Base-by-base conservation (phyloP, 306 rosid genomes). In the Coriaria nepalensis region DNA sequence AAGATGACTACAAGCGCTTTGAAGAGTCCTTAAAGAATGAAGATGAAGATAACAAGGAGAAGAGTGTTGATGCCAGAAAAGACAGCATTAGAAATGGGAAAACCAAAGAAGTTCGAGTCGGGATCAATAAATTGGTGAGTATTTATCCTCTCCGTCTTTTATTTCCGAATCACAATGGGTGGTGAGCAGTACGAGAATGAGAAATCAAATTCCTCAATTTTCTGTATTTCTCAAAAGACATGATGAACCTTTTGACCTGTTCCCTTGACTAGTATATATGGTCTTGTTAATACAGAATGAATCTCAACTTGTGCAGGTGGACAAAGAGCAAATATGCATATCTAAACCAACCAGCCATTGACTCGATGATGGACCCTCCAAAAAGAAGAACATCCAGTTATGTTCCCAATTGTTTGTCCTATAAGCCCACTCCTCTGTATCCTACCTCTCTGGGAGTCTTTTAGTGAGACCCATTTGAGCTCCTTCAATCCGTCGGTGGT, bases 81-180 rank as follows among this genome's bases (percentile, higher is more conserved):
- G 48, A 44, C 46, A 9, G 66, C 56, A 36, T 42, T 8, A 34
- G 37, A 33, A 49, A 41, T 11, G 57, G 36, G 5, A 49, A 20
- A 13, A 64, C 39, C 63, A 43, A 49, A 11, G 88, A 71, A 57
- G 49, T 78, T 63, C 80, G 77, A 2, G 72, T 81, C 5, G 95
- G 95, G 53, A 76, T 86, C 33, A 86, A 81, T n/a, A 76, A 93
- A 86, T 57, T 86, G 95, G 95, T 85, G 40, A 71, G 95, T 66
- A 38, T 38, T 2, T 38, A 38, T 38, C 41, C 41, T 38, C 41
- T 38, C 9, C 7, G 4, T 38, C 10, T 20, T 20, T 20, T 20
- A 1, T 20, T 3, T 20, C 29, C 29, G 29, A 20, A 20, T 20
- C 29, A 1, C 29, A 20, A 3, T 20, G 29, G 29, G 29, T 20